A percentile compares a stretch with the other conserved stretches of the same genome.
Evolutionary conservation across 2,329 filamentous ascomycete genomes (phyloP).

Genomic region (Epichloe bromicola): DNA sequence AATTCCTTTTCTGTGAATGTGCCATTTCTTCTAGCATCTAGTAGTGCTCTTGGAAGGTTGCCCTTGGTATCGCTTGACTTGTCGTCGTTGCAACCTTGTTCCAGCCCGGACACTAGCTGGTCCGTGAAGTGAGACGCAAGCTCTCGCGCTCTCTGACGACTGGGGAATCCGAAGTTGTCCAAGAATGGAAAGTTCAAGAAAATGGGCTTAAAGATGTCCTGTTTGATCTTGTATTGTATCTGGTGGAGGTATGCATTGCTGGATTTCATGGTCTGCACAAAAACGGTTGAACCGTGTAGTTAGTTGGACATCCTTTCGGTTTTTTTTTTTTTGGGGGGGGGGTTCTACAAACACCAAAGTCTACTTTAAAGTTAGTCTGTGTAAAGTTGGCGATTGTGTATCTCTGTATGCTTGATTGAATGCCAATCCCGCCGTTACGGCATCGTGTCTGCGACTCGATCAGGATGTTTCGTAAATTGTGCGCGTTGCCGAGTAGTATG

Average conservation of each 20-base stretch:
- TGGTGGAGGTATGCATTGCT: slow-evolving; percentile 11
- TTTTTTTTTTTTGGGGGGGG: no score
- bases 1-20: slow-evolving; percentile 22
- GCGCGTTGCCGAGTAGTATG: slow-evolving; percentile 13
- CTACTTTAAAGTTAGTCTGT: slow-evolving; percentile 16
- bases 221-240: slow-evolving; percentile 16
- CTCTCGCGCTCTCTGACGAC: slow-evolving; percentile 13
- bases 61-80: background rate
- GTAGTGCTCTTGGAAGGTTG: slow-evolving; percentile 10
- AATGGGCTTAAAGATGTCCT: slow-evolving; percentile 21
- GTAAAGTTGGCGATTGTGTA: slow-evolving; percentile 24
- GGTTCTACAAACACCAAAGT: slow-evolving; percentile 10
- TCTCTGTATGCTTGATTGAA: slow-evolving; percentile 22
- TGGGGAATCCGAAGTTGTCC: slow-evolving; percentile 15
- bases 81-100: slow-evolving; percentile 6
- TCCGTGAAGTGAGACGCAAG: slow-evolving; percentile 15
- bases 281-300: background rate
- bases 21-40: slow-evolving; percentile 12
- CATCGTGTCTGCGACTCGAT: slow-evolving; percentile 14
- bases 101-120: slow-evolving; percentile 10
- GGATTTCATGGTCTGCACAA: slow-evolving; percentile 12
- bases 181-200: slow-evolving; percentile 22
- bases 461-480: slow-evolving; percentile 16
- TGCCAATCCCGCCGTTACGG: slow-evolving; percentile 11
- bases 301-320: background rate